Conservation (phyloP, 2,329 filamentous ascomycete genomes). For the Sclerotinia nivalis region DNA sequence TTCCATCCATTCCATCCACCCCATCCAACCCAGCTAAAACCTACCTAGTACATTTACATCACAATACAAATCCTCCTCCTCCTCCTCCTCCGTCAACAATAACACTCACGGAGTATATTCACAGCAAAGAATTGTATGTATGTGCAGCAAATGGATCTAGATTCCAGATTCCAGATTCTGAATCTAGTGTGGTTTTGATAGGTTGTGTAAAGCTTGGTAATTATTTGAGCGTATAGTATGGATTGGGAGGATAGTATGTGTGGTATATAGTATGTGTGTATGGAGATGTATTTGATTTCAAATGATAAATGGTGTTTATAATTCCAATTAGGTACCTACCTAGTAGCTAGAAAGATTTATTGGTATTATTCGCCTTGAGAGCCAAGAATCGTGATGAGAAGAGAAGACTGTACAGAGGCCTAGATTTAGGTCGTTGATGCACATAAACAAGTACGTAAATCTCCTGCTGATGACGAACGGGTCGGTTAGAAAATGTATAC, state of each 20-base stretch:
- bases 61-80: no score
- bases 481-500: no score
- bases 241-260: not conserved
- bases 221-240: no score
- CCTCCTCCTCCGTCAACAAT: no score
- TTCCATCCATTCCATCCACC: no score
- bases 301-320: not conserved
- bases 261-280: not conserved
- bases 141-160: not conserved
- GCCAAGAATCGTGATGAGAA: not conserved
- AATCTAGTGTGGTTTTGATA: not conserved
- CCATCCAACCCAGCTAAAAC: no score
- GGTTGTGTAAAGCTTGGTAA: not conserved
- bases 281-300: not conserved
- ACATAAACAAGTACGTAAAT: not conserved
- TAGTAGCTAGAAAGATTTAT: not conserved
- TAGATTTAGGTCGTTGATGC: not conserved
- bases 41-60: no score
- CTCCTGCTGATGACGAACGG: not conserved
- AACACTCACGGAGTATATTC: no score
- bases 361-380: not conserved
- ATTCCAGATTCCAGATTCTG: no score
- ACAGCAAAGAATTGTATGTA: no score
- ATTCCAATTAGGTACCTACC: not conserved
- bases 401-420: not conserved